Base-by-base conservation (phyloP, 768 basidiomycete genomes). In the Chiua virens region DNA sequence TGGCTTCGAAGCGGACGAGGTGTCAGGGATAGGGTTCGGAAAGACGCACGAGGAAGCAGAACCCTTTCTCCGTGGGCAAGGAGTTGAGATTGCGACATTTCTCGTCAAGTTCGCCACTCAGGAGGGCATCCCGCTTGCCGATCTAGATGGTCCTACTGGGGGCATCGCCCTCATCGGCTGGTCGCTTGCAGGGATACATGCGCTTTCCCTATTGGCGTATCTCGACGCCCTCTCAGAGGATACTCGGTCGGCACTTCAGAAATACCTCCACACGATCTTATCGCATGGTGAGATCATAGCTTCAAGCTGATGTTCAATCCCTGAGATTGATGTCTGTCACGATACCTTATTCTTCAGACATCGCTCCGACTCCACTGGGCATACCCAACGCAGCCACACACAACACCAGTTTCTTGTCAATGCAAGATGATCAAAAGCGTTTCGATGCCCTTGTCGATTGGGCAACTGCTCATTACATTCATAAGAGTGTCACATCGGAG, bases 191-290 rank as follows among this genome's bases (percentile, higher is more conserved):
- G 41, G 52, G 21, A 39, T 61, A 21, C 58, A 62, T 25, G 43
- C 11, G 3, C 21, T 42, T 3, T 41, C 62, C 8, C 2, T 41
- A 28, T 42, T 62, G 49, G 58, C 55, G 5, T 64, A 57, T 20
- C 39, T 52, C 15, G 58, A 64, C 25, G 45, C 49, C 18, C 14
- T 54, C 7, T 28, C 50, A 7, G 42, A 48, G 5, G 54, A 50
- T 3, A 50, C 46, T 1, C 50, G 38, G 14, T 45, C 35, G 8
- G 54, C 45, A 23, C 47, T 62, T 11, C 37, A 14, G 14, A 61
- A 47, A 21, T 57, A 62, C 44, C 58, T 62, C 2, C 61, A 64
- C 15, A 62, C 61, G 0, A n/a, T 54, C 7, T n/a, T 61, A 17
- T 35, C 14, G 32, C 61, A 62, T 3, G 62, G 61, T 62, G 20